Evolutionary conservation across 169 alveolate species (phyloP).

Genomic region (Eimeria sp.): DNA sequence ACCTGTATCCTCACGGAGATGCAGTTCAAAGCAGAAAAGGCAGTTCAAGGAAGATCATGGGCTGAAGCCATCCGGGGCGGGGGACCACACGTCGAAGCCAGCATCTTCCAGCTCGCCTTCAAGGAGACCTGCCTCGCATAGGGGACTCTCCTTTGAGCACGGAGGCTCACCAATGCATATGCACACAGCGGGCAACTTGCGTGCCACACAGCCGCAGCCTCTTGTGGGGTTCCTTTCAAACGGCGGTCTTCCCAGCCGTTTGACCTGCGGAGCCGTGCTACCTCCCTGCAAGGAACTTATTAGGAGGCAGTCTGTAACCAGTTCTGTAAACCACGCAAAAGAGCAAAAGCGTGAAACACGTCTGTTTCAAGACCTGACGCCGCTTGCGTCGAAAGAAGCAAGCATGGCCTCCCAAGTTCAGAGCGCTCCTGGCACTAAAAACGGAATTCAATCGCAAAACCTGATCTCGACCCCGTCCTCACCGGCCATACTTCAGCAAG

Average conservation of each 20-base stretch:
- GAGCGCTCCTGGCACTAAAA: background rate
- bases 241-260: constrained; percentile 49
- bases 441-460: background rate
- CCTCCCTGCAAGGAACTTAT: constrained; percentile 6
- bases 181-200: constrained; percentile 16
- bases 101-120: constrained; percentile 14
- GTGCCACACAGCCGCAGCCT: constrained; percentile 65
- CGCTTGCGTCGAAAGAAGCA: background rate
- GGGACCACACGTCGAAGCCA: constrained; percentile 16
- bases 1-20: constrained; percentile 14
- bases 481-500: background rate
- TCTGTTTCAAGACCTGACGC: constrained; percentile 33
- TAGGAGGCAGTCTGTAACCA: background rate
- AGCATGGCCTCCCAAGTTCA: background rate
- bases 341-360: background rate
- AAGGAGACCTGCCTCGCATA: background rate
- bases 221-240: background rate
- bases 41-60: constrained; percentile 64
- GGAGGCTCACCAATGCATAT: background rate
- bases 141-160: background rate
- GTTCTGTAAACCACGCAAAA: background rate
- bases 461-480: background rate
- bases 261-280: constrained; percentile 54
- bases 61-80: background rate
- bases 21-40: constrained; percentile 14